Percentiles rank a stretch among this genome's conserved stretches.
Conservation (phyloP, 1,284 basidiomycete genomes). For the Psilocybe mexicana region DNA sequence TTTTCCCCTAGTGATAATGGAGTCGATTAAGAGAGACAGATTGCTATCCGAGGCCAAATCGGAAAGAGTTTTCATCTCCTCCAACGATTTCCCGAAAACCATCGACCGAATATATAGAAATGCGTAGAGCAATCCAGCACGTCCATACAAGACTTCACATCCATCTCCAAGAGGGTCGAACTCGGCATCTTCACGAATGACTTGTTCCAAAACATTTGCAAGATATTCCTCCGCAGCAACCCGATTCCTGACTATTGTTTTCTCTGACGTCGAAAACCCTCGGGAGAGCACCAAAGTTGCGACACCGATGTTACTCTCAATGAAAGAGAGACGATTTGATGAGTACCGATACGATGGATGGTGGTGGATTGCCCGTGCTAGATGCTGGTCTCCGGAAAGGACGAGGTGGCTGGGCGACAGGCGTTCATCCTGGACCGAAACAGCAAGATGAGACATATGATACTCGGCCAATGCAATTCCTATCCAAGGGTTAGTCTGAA, state of each 20-base stretch:
- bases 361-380: conserved; percentile 25
- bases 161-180: conserved; percentile 35
- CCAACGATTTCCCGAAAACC: conserved; percentile 10
- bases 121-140: conserved; percentile 55
- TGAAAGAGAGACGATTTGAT: conserved; percentile 31
- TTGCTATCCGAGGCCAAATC: conserved; percentile 30
- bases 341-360: conserved; percentile 15
- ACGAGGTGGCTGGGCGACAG: conserved; percentile 20
- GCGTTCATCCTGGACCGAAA: conserved; percentile 5
- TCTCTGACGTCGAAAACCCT: conserved; percentile 14
- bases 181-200: conserved; percentile 21
- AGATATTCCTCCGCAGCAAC: conserved; percentile 25
- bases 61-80: conserved; percentile 17
- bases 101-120: conserved; percentile 41
- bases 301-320: conserved; percentile 40
- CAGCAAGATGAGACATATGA: conserved; percentile 20
- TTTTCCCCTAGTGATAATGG: conserved; percentile 47
- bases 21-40: conserved; percentile 39
- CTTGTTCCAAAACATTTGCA: conserved; percentile 21
- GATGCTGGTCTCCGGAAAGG: conserved; percentile 23
- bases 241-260: conserved; percentile 22
- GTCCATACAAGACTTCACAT: conserved; percentile 58
- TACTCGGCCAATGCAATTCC: conserved; percentile 32
- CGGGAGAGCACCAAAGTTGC: conserved; percentile 35
- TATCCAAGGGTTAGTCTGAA: conserved; percentile 9